Conservation (phyloP, 2,329 filamentous ascomycete species). For the Pseudocercospora macadamiae region DNA sequence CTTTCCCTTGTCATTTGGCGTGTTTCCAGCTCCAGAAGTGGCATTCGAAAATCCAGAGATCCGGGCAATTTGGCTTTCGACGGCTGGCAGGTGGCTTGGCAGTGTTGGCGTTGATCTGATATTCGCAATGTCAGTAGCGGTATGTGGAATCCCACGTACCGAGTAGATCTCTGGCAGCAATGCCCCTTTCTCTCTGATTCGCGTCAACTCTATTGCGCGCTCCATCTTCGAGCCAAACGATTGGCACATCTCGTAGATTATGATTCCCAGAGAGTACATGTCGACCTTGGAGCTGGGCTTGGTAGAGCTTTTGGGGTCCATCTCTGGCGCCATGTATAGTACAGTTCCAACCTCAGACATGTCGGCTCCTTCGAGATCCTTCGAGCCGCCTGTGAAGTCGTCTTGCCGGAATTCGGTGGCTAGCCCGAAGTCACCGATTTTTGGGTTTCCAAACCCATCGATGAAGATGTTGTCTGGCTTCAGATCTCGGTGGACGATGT, state of each 20-base stretch:
- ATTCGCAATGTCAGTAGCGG: neutral
- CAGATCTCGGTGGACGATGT: slow-evolving; percentile 92
- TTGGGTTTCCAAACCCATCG: slow-evolving; percentile 83
- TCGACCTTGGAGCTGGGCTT: slow-evolving; percentile 94
- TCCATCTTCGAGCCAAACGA: slow-evolving; percentile 65
- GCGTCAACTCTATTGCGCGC: slow-evolving; percentile 65
- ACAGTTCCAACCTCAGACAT: slow-evolving; percentile 77
- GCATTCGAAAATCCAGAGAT: neutral
- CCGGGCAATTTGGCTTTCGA: neutral
- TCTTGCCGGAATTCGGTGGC: slow-evolving; percentile 82
- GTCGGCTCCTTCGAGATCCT: slow-evolving; percentile 48
- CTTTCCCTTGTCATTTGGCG: neutral
- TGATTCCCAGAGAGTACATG: slow-evolving; percentile 97
- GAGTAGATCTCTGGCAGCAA: slow-evolving; percentile 71
- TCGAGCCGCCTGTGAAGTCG: slow-evolving; percentile 51
- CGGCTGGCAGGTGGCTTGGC: neutral
- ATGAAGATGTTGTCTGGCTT: slow-evolving; percentile 99
- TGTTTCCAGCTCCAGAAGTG: neutral
- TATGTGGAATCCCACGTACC: neutral
- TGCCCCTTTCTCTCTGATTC: slow-evolving; percentile 69
- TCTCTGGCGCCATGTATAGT: slow-evolving; percentile 90
- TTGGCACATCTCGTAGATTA: slow-evolving; percentile 96
- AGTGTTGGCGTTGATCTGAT: neutral
- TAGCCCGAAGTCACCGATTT: slow-evolving; percentile 94
- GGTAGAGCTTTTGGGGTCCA: slow-evolving; percentile 72